Base-by-base conservation (phyloP, 2,329 filamentous ascomycete genomes). In the Sarocladium strictum region DNA sequence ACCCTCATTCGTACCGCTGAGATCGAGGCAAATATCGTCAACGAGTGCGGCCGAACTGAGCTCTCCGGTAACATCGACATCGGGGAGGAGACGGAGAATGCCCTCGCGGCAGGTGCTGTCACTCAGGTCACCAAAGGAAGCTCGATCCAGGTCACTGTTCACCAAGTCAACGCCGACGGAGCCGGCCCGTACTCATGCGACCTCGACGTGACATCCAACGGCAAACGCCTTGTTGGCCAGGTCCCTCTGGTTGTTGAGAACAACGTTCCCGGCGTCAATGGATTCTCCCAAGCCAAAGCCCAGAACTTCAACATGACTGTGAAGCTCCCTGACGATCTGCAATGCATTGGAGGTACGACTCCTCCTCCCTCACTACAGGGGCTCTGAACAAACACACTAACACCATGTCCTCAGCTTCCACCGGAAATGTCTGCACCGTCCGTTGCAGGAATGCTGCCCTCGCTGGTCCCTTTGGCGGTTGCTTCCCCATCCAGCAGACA, bases 11-110 rank as follows among this genome's bases (percentile, higher is more conserved):
- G 77, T 53, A 79, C 83, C 56, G 76, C 75, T 15, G 74, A 82
- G 69, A 76, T 81, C 60, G 58, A 60, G 6, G 67, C 71, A 53
- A 80, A 80, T 61, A 64, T 77, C 7, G 80, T 81, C 50, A 82
- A 81, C 60, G 74, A 79, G 56, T 87, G 84, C 63, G 84, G 84
- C 43, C 76, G 83, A 57, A 87, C 83, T 9, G 74, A 85, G 64
- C 64, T 80, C 49, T 62, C 71, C 54, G 84, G 84, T 45, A 81
- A 78, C 70, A 86, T 87, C 63, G 80, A 86, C 58, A 73, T 86
- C 53, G 76, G 75, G 35, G 75, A 79, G 64, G 76, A 76, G 59
- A 81, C 77, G 1, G 77, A 82, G 65, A 75, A 76, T 55, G 76
- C 76, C 4, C 58, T 83, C 2, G 66, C 73, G 5, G 73, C 72